These are phyloP conservation scores for Fusarium buharicum DNA, from an alignment of 2,329 filamentous ascomycete species.

Conservation along the genomic window DNA sequence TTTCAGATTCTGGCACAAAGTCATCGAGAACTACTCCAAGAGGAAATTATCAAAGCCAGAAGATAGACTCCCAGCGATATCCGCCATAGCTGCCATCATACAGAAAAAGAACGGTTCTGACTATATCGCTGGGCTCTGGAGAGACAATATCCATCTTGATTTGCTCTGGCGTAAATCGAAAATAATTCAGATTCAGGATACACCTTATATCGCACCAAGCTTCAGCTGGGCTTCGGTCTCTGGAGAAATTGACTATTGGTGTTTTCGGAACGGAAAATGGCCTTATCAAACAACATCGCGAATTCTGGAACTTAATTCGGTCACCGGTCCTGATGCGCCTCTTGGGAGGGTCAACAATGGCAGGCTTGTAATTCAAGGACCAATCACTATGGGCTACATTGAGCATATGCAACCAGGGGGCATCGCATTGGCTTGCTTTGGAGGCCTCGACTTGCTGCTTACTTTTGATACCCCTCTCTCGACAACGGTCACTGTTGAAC, in stretches of 20 bases:
- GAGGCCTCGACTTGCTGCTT: background rate
- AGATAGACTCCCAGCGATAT: slow-evolving; percentile 47
- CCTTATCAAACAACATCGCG: slow-evolving; percentile 23
- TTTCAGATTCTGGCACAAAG: slow-evolving; percentile 45
- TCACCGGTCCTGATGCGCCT: slow-evolving; percentile 15
- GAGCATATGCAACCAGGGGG: slow-evolving; percentile 2
- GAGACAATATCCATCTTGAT: slow-evolving; percentile 39
- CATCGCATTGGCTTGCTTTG: slow-evolving; percentile 1
- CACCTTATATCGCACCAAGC: slow-evolving; percentile 33
- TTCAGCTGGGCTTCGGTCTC: slow-evolving; percentile 43
- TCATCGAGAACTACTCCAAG: slow-evolving; percentile 45
- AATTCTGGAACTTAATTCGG: slow-evolving; percentile 19
- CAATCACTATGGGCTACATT: slow-evolving; percentile 14
- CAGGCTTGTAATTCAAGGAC: slow-evolving; percentile 18
- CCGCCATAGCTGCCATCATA: slow-evolving; percentile 43
- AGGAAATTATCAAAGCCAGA: slow-evolving; percentile 33
- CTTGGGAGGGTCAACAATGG: slow-evolving; percentile 26
- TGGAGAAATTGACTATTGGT: slow-evolving; percentile 42
- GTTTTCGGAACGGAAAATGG: slow-evolving; percentile 35
- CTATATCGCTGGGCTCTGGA: slow-evolving; percentile 48
- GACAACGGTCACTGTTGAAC: background rate
- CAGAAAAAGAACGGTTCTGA: slow-evolving; percentile 33
- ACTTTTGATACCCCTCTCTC: slow-evolving; percentile 26
- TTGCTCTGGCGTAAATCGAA: slow-evolving; percentile 35
- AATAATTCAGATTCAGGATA: background rate